Evolutionary conservation across 805 yeast genomes (phyloP).

Genomic region (Saturnispora kantuleensis): DNA sequence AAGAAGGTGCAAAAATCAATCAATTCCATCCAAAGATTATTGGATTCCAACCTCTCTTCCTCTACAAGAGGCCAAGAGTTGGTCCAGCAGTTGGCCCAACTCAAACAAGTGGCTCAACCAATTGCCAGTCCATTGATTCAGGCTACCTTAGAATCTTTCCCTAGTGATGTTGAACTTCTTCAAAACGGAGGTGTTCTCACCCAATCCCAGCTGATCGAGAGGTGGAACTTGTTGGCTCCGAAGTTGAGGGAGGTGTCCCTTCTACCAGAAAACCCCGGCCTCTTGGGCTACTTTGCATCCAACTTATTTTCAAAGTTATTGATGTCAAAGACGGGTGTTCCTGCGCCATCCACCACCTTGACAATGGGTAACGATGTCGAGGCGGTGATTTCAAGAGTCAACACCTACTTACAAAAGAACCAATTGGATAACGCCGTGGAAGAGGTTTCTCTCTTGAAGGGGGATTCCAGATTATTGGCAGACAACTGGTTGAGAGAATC

Average conservation of each 20-base stretch:
- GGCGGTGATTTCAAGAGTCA: slow-evolving; percentile 78
- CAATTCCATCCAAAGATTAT: slow-evolving; percentile 31
- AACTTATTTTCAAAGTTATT: slow-evolving; percentile 64
- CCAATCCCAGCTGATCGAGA: slow-evolving; percentile 63
- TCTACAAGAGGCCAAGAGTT: slow-evolving; percentile 38
- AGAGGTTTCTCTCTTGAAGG: slow-evolving; percentile 80
- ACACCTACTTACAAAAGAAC: slow-evolving; percentile 61
- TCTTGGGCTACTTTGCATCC: slow-evolving; percentile 84
- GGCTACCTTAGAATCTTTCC: slow-evolving; percentile 38
- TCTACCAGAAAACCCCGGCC: slow-evolving; percentile 92
- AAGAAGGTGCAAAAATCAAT: slow-evolving; percentile 37
- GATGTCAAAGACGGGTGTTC: slow-evolving; percentile 69
- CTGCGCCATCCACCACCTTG: slow-evolving; percentile 26
- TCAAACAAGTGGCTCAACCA: slow-evolving; percentile 29
- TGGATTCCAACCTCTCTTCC: slow-evolving; percentile 29
- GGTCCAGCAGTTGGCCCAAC: slow-evolving; percentile 30
- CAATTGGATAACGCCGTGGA: slow-evolving; percentile 84
- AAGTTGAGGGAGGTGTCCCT: slow-evolving; percentile 84
- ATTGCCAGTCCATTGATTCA: slow-evolving; percentile 27
- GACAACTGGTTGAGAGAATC: slow-evolving; percentile 88
- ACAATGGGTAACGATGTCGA: slow-evolving; percentile 69
- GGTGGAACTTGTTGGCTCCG: slow-evolving; percentile 73
- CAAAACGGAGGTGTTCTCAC: slow-evolving; percentile 55
- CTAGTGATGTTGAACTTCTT: slow-evolving; percentile 30
- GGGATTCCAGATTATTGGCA: slow-evolving; percentile 87